phyloP scores from a whole-genome alignment of 208 protist species.

The Angomonas deanei region DNA sequence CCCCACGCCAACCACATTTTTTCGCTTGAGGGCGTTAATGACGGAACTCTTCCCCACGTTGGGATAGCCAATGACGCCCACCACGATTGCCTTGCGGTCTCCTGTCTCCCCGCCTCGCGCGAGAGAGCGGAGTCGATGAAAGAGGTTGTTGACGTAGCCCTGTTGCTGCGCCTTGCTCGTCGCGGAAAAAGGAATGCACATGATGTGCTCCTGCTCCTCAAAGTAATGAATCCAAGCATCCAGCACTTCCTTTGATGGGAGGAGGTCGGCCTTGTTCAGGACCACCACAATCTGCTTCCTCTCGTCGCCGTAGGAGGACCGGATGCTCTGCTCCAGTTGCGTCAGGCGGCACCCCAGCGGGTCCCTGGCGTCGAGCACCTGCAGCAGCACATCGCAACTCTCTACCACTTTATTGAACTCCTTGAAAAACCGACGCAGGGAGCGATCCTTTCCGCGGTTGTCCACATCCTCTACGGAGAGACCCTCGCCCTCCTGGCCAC shows the following conservation, averaged over 20 bases:
- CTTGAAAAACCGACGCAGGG: conserved; percentile 84
- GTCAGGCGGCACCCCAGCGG: conserved; percentile 94
- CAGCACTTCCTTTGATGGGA: conserved; percentile 91
- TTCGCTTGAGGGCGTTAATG: conserved; percentile 97
- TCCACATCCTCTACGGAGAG: conserved; percentile 43
- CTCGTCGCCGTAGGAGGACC: conserved; percentile 83
- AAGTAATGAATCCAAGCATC: conserved; percentile 85
- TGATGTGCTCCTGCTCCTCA: conserved; percentile 67
- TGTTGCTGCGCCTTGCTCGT: conserved; percentile 67
- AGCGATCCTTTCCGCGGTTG: conserved; percentile 49
- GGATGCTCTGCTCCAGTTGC: conserved; percentile 91
- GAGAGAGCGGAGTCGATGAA: conserved; percentile 91
- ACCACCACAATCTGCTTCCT: conserved; percentile 93
- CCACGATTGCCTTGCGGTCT: conserved; percentile 89
- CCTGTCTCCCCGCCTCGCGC: conserved; percentile 65
- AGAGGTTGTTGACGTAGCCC: conserved; percentile 72
- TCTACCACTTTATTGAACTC: conserved; percentile 91
- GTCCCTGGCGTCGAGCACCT: conserved; percentile 97
- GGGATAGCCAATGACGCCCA: conserved; percentile 97
- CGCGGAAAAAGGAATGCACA: conserved; percentile 85
- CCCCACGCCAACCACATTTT: conserved; percentile 84
- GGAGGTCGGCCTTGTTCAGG: conserved; percentile 97
- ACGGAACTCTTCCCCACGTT: conserved; percentile 98
- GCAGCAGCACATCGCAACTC: conserved; percentile 94
- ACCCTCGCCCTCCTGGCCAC: conserved; percentile 20